phyloP scores from a whole-genome alignment of 495 filamentous ascomycete species.

The Penicillium turbatum region DNA sequence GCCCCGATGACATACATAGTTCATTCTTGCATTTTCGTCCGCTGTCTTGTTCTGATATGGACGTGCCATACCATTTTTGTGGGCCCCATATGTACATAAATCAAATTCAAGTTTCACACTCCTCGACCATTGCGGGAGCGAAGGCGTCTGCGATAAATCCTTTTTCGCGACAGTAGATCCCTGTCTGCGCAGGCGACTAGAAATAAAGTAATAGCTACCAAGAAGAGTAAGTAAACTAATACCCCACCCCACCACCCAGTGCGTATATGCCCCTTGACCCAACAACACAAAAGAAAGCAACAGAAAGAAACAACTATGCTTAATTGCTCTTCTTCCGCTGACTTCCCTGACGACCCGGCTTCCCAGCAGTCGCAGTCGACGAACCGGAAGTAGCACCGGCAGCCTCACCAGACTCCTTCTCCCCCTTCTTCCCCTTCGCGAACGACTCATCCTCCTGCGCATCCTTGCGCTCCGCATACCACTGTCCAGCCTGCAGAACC shows the following conservation, averaged over 20 bases:
- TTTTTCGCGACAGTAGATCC: background rate
- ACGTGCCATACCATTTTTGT: slow-evolving; percentile 11
- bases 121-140: background rate
- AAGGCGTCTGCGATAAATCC: background rate
- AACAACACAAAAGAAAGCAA: background rate
- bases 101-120: background rate
- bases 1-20: slow-evolving; percentile 16
- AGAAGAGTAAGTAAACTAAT: background rate
- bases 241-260: background rate
- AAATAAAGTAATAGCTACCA: background rate
- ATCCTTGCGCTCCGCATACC: slow-evolving; percentile 96
- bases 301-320: background rate
- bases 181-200: background rate
- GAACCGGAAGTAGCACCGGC: slow-evolving; percentile 10
- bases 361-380: slow-evolving; percentile 6
- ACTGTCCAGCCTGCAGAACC: slow-evolving; percentile 93
- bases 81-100: slow-evolving; percentile 23
- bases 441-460: slow-evolving; percentile 68
- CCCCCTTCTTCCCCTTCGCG: slow-evolving; percentile 45
- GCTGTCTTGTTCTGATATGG: slow-evolving; percentile 1
- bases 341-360: slow-evolving; percentile 20
- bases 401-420: slow-evolving; percentile 28
- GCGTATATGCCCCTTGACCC: background rate
- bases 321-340: slow-evolving; percentile 28
- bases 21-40: slow-evolving; percentile 13